phyloP scores from a whole-genome alignment of 371 early-diverging fungal species.

The Mucor plumbeus region DNA sequence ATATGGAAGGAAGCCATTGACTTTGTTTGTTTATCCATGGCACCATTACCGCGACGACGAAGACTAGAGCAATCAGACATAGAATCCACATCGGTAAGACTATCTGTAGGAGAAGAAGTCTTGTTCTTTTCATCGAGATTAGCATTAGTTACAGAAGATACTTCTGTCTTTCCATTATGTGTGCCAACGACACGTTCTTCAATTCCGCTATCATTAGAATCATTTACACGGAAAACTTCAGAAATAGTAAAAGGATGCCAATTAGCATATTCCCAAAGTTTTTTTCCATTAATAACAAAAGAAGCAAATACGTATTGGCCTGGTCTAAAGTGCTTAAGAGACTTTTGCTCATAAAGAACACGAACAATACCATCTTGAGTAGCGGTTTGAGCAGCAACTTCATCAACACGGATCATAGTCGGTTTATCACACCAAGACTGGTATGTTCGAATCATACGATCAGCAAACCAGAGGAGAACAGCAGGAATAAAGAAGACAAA shows the following conservation, averaged over 20 bases:
- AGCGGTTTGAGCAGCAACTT: slow-evolving; percentile 25
- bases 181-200: slow-evolving; percentile 12
- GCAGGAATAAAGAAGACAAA: slow-evolving; percentile 47
- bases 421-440: slow-evolving; percentile 41
- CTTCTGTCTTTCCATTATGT: slow-evolving; percentile 4
- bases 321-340: slow-evolving; percentile 33
- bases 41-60: slow-evolving; percentile 28
- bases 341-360: slow-evolving; percentile 38
- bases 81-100: slow-evolving; percentile 6
- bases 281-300: slow-evolving; percentile 30
- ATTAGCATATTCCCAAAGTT: slow-evolving; percentile 36
- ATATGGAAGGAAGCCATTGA: slow-evolving; percentile 41
- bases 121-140: not conserved
- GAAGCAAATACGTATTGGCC: slow-evolving; percentile 52
- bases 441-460: slow-evolving; percentile 44
- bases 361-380: slow-evolving; percentile 39
- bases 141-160: no score
- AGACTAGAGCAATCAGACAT: slow-evolving; percentile 23
- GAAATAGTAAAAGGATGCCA: slow-evolving; percentile 57
- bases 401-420: slow-evolving; percentile 24
- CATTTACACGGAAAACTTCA: slow-evolving; percentile 34
- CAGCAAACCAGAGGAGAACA: slow-evolving; percentile 40
- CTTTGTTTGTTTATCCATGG: slow-evolving; percentile 6
- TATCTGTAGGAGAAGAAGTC: not conserved
- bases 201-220: slow-evolving; percentile 10